These are phyloP conservation scores for Dictyostelium capitatum DNA, from an alignment of 78 protist species.

Conservation along the genomic window DNA sequence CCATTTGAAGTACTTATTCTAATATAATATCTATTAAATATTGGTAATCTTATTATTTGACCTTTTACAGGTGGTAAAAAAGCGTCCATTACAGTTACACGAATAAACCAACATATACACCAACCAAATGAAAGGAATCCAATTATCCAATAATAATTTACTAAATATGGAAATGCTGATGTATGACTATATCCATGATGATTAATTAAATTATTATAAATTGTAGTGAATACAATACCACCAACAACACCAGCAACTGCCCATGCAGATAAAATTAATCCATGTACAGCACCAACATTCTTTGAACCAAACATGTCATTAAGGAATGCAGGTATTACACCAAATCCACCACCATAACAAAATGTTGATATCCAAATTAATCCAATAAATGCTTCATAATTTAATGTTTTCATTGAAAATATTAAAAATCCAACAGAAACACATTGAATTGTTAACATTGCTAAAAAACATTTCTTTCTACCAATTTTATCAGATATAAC, in stretches of 20 bases:
- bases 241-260: constrained; percentile 41
- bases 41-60: not conserved
- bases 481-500: constrained; percentile 70
- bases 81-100: not conserved
- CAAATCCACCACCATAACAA: constrained; percentile 76
- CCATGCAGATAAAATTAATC: constrained; percentile 55
- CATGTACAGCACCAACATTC: constrained; percentile 80
- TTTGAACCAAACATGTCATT: constrained; percentile 84
- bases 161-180: not conserved
- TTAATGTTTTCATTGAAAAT: not conserved
- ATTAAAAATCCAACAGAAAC: constrained; percentile 23
- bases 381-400: constrained; percentile 3
- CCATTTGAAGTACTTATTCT: not conserved
- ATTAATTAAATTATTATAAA: not conserved
- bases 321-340: constrained; percentile 82
- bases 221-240: constrained; percentile 30
- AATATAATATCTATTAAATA: not conserved
- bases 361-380: constrained; percentile 21
- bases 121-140: constrained; percentile 13
- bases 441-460: constrained; percentile 3
- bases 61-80: constrained; percentile 8
- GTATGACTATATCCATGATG: constrained; percentile 10
- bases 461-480: constrained; percentile 17
- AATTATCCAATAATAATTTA: constrained; percentile 31
- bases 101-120: constrained; percentile 16